phyloP scores from a whole-genome alignment of 2,329 filamentous ascomycete species.

The Nothophoma quercina region DNA sequence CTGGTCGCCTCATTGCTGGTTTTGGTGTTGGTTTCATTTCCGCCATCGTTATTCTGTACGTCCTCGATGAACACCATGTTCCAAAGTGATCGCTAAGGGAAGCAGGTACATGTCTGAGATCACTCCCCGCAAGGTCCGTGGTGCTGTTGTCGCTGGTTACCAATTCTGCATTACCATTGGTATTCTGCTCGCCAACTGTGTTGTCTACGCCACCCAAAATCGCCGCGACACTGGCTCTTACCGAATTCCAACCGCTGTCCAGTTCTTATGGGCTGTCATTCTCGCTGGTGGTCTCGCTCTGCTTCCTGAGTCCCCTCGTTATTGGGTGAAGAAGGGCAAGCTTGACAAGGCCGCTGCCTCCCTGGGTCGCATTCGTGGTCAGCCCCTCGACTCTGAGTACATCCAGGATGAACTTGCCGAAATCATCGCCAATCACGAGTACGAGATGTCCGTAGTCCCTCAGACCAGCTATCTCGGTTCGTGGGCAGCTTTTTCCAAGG shows the following conservation, averaged over 20 bases:
- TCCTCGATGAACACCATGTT: constrained; percentile 24
- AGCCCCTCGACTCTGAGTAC: constrained; percentile 76
- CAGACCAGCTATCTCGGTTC: constrained; percentile 52
- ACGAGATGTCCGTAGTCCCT: constrained; percentile 69
- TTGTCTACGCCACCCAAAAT: constrained; percentile 76
- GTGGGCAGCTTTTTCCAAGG: constrained; percentile 72
- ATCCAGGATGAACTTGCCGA: constrained; percentile 83
- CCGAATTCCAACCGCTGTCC: constrained; percentile 81
- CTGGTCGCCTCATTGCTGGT: constrained; percentile 77
- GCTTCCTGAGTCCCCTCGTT: constrained; percentile 87
- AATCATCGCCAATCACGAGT: constrained; percentile 91
- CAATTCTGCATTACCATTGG: constrained; percentile 86
- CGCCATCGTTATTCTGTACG: constrained; percentile 62
- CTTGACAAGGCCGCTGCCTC: constrained; percentile 70
- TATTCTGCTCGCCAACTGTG: constrained; percentile 76
- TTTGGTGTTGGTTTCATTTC: constrained; percentile 77
- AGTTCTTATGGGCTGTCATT: constrained; percentile 83
- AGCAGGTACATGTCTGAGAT: constrained; percentile 83
- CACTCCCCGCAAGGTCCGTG: constrained; percentile 72
- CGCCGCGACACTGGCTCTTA: constrained; percentile 70
- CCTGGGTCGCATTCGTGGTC: constrained; percentile 77
- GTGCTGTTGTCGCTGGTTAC: constrained; percentile 77
- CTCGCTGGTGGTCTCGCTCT: constrained; percentile 75
- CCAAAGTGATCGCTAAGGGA: constrained; percentile 18
- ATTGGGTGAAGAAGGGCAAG: constrained; percentile 80